Conservation (phyloP, 345 rosid genomes). For the Murraya paniculata region DNA sequence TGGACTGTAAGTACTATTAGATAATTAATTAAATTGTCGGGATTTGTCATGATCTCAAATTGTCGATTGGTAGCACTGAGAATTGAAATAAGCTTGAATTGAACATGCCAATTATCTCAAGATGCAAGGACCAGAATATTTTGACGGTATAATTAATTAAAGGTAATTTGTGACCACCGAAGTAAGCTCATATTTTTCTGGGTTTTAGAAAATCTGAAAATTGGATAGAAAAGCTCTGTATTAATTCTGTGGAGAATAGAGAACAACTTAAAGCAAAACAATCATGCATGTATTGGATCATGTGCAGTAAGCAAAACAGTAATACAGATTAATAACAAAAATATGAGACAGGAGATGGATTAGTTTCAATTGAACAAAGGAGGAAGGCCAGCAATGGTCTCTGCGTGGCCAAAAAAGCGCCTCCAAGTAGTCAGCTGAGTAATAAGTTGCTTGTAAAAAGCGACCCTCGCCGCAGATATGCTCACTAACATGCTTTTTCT, state of each 20-base stretch:
- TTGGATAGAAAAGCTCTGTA: background rate
- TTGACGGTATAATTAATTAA: background rate
- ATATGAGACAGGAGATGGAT: background rate
- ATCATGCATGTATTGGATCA: too few relatives aligned
- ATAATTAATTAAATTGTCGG: too few relatives aligned
- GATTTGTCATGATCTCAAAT: too few relatives aligned
- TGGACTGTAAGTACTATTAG: too few relatives aligned
- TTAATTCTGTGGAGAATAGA: too few relatives aligned
- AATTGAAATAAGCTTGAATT: background rate
- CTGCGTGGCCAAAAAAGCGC: constrained; percentile 33
- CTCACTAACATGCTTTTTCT: constrained; percentile 43
- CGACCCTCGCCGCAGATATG: constrained; percentile 26
- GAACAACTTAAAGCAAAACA: too few relatives aligned
- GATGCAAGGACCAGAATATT: background rate
- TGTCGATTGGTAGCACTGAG: background rate
- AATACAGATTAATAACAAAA: background rate
- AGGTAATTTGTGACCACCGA: background rate
- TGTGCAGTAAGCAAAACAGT: background rate
- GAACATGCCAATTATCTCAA: background rate
- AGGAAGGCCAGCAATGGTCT: constrained; percentile 34
- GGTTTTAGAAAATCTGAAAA: background rate
- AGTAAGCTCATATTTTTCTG: background rate
- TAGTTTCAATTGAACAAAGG: constrained; percentile 21
- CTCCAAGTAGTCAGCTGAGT: constrained; percentile 33
- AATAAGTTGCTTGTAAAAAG: constrained; percentile 25